Conservation (phyloP, 1,284 basidiomycete species). For the Albatrellus sp. region DNA sequence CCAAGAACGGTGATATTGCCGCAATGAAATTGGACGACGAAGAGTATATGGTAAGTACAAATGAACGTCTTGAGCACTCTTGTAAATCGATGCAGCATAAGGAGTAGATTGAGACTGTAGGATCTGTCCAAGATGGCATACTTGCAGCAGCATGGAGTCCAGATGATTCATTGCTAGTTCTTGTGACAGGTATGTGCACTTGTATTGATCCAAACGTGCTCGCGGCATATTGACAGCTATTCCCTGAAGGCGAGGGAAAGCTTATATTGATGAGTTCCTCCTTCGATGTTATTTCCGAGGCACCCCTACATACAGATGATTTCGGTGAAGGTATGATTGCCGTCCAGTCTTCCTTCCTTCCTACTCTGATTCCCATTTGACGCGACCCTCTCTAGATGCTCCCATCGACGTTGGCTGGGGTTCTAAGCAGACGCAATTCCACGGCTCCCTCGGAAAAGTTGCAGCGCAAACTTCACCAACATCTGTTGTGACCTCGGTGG, state of each 20-base stretch:
- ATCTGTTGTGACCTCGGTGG: conserved; percentile 19
- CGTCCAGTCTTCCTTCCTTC: conserved; percentile 1
- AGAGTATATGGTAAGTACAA: conserved; percentile 25
- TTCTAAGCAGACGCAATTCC: conserved; percentile 94
- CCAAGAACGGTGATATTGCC: conserved; percentile 70
- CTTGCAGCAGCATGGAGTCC: conserved; percentile 81
- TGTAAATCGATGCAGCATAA: not conserved
- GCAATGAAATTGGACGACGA: conserved; percentile 48
- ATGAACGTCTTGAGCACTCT: not conserved
- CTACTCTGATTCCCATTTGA: not conserved
- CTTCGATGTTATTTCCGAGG: conserved; percentile 83
- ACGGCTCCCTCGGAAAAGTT: conserved; percentile 88
- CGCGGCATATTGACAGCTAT: not conserved
- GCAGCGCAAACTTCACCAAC: conserved; percentile 53
- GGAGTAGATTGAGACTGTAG: conserved; percentile 63
- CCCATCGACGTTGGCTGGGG: conserved; percentile 98
- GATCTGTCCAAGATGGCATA: conserved; percentile 80
- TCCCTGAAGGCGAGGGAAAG: conserved; percentile 53
- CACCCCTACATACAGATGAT: conserved; percentile 56
- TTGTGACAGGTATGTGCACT: conserved; percentile 57
- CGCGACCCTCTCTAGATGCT: conserved; percentile 40
- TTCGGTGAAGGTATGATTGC: conserved; percentile 68
- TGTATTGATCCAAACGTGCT: not conserved
- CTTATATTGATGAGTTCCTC: conserved; percentile 82
- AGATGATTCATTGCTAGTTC: conserved; percentile 74